Conservation (phyloP, 345 rosid species). For the Pugionium cornutum region DNA sequence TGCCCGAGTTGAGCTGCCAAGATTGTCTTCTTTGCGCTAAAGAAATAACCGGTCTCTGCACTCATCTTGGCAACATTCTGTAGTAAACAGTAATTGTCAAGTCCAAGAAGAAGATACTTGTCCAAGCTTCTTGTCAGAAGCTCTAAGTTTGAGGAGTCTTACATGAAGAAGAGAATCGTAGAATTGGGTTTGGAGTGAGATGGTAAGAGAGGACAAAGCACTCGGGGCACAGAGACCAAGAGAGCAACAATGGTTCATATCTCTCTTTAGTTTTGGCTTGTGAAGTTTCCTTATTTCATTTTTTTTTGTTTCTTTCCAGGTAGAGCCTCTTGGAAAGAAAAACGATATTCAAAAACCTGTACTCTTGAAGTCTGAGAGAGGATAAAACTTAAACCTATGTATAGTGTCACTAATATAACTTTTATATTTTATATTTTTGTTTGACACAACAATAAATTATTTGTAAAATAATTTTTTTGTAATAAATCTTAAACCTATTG, state of each 20-base stretch:
- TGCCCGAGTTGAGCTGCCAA: slow-evolving; percentile 58
- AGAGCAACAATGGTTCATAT: slow-evolving; percentile 42
- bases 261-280: background rate
- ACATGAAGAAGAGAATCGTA: slow-evolving; percentile 37
- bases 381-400: too few relatives aligned
- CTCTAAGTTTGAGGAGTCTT: background rate
- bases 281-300: too few relatives aligned
- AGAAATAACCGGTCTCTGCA: slow-evolving; percentile 23
- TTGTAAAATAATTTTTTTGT: too few relatives aligned
- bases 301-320: too few relatives aligned
- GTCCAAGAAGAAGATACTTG: background rate
- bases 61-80: slow-evolving; percentile 41
- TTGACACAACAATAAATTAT: too few relatives aligned
- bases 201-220: slow-evolving; percentile 46
- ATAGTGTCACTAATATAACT: too few relatives aligned
- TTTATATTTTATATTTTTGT: too few relatives aligned
- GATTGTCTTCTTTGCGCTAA: slow-evolving; percentile 45
- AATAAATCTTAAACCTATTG: too few relatives aligned
- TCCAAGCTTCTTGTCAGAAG: background rate
- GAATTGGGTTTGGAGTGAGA: slow-evolving; percentile 35
- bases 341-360: too few relatives aligned
- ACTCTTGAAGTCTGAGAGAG: too few relatives aligned
- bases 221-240: slow-evolving; percentile 38
- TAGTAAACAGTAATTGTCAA: background rate
- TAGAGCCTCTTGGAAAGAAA: too few relatives aligned